Percentiles rank a stretch among this genome's conserved stretches.
Evolutionary conservation across 768 basidiomycete species (phyloP).

Genomic region (Leccinum subgranulosum): DNA sequence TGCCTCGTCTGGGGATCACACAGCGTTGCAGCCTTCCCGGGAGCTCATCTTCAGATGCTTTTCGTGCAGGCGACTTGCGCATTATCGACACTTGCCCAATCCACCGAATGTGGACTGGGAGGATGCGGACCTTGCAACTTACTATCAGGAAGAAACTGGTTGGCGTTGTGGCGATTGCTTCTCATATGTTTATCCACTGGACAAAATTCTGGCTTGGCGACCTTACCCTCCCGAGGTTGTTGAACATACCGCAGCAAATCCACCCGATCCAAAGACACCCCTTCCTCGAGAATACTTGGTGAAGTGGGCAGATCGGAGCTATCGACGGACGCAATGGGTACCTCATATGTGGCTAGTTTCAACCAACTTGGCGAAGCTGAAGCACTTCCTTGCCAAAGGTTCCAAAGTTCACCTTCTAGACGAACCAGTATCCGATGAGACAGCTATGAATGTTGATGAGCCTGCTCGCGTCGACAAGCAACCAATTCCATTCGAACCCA

Average conservation of each 20-base stretch:
- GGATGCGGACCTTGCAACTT: conserved; percentile 46
- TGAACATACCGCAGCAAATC: conserved; percentile 45
- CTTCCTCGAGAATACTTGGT: conserved; percentile 92
- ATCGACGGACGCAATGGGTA: conserved; percentile 81
- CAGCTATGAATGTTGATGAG: conserved; percentile 27
- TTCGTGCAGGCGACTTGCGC: conserved; percentile 78
- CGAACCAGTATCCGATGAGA: conserved; percentile 35
- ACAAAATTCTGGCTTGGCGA: conserved; percentile 91
- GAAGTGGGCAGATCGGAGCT: conserved; percentile 83
- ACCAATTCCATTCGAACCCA: conserved; percentile 40
- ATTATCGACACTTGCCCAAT: conserved; percentile 69
- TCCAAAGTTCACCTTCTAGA: conserved; percentile 64
- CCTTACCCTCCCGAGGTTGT: conserved; percentile 67
- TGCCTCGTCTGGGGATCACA: conserved; percentile 8
- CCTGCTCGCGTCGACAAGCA: conserved; percentile 20
- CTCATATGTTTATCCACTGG: conserved; percentile 65
- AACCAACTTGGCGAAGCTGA: conserved; percentile 62
- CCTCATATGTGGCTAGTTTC: conserved; percentile 88
- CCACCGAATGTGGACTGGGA: conserved; percentile 39
- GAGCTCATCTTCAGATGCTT: conserved; percentile 79
- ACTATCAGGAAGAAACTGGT: conserved; percentile 52
- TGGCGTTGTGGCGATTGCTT: conserved; percentile 81
- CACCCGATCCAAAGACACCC: conserved; percentile 50
- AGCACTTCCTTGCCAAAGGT: conserved; percentile 71
- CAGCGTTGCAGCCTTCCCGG: conserved; percentile 16